Evolutionary conservation across 257 asterid genomes (phyloP).

Genomic region (Plantago elongata): DNA sequence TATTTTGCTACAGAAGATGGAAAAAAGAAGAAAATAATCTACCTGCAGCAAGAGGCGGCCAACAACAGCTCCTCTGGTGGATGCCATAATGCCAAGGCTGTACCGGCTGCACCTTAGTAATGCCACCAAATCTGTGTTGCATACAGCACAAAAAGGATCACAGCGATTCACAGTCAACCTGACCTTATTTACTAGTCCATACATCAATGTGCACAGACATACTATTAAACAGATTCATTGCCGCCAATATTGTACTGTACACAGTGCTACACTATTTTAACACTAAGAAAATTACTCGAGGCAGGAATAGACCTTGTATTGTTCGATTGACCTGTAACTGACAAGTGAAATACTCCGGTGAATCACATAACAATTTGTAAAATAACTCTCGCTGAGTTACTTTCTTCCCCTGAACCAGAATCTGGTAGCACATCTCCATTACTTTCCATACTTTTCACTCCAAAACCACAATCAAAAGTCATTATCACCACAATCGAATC

Average conservation of each 20-base stretch:
- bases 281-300: too few relatives aligned
- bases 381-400: slow-evolving; percentile 92
- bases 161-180: too few relatives aligned
- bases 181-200: too few relatives aligned
- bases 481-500: background rate
- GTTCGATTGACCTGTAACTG: slow-evolving; percentile 77
- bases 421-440: slow-evolving; percentile 84
- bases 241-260: background rate
- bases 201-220: background rate
- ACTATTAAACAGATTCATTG: background rate
- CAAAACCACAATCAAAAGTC: slow-evolving; percentile 3
- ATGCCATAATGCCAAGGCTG: slow-evolving; percentile 90
- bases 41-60: slow-evolving; percentile 89
- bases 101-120: slow-evolving; percentile 82
- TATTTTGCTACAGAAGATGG: background rate
- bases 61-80: slow-evolving; percentile 81
- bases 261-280: background rate
- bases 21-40: slow-evolving; percentile 10
- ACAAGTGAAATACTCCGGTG: slow-evolving; percentile 69
- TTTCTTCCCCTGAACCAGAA: slow-evolving; percentile 65
- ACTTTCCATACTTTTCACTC: slow-evolving; percentile 73
- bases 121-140: slow-evolving; percentile 68
- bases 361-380: slow-evolving; percentile 75
- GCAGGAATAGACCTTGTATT: slow-evolving; percentile 51
- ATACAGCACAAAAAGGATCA: slow-evolving; percentile 5